Conservation (phyloP, 257 asterid genomes). For the Plantago ovata region DNA sequence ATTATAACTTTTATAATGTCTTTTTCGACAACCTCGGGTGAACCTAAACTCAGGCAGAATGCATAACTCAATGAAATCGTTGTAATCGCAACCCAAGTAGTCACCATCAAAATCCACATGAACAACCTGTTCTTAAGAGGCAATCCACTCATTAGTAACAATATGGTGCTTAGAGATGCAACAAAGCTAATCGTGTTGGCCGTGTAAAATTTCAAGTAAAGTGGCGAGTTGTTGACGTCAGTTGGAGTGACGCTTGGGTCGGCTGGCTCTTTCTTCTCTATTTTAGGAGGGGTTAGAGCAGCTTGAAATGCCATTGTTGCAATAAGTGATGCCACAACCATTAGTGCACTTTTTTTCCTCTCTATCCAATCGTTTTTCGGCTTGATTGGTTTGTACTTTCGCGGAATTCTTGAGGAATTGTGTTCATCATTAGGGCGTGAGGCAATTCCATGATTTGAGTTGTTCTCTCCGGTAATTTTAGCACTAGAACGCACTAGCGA, state of each 20-base stretch:
- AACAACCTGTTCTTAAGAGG: constrained; percentile 18
- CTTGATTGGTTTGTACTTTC: not conserved
- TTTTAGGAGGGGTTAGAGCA: constrained; percentile 27
- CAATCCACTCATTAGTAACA: constrained; percentile 35
- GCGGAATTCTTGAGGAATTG: not conserved
- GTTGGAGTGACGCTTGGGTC: too few relatives aligned
- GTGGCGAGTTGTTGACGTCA: too few relatives aligned
- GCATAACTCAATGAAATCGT: constrained; percentile 23
- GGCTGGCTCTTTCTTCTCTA: constrained; percentile 21
- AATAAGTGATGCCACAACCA: constrained; percentile 42
- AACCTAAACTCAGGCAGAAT: not conserved
- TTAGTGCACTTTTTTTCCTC: constrained; percentile 29
- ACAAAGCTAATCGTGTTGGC: constrained; percentile 30
- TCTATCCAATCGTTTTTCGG: constrained; percentile 28
- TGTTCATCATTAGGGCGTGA: not conserved
- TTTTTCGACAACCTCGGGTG: constrained; percentile 3
- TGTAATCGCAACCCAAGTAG: constrained; percentile 29
- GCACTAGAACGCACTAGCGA: constrained; percentile 27
- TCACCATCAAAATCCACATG: constrained; percentile 26
- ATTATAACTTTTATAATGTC: constrained; percentile 6
- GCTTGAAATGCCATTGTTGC: constrained; percentile 47
- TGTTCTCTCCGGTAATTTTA: not conserved
- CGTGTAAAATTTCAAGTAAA: constrained; percentile 13
- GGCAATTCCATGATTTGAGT: not conserved
- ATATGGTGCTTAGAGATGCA: constrained; percentile 36